phyloP scores from a whole-genome alignment of 129 eudicot species.

The Artemisia tridentata region DNA sequence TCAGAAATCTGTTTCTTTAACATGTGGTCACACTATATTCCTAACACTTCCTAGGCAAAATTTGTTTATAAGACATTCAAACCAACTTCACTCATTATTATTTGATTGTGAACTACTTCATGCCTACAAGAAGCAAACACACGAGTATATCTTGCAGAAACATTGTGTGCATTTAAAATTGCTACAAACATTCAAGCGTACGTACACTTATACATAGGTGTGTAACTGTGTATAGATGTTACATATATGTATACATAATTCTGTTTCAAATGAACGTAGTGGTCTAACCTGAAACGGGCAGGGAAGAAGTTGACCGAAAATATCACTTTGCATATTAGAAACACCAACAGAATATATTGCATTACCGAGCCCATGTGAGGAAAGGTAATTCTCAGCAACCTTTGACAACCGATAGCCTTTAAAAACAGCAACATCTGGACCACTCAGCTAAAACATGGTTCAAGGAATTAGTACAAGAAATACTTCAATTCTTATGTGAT shows the following conservation, averaged over 20 bases:
- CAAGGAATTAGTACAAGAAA: slow-evolving; percentile 2
- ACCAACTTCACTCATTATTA: background rate
- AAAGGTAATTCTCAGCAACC: slow-evolving; percentile 69
- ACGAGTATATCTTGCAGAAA: background rate
- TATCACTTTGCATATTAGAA: slow-evolving; percentile 57
- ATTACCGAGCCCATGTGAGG: slow-evolving; percentile 69
- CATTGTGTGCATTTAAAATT: background rate
- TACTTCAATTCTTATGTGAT: background rate
- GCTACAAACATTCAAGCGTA: background rate
- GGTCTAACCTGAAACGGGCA: slow-evolving; percentile 83
- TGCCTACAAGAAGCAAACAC: background rate
- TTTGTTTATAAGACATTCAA: background rate
- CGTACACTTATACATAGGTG: background rate
- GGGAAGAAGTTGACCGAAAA: slow-evolving; percentile 67
- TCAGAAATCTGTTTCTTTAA: no score
- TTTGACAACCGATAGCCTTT: slow-evolving; percentile 79
- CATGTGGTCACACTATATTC: background rate
- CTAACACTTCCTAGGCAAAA: background rate
- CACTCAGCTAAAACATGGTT: slow-evolving; percentile 47
- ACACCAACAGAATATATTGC: slow-evolving; percentile 67
- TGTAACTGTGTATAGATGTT: background rate
- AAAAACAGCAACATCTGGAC: slow-evolving; percentile 66
- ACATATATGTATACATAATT: background rate
- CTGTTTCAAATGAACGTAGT: background rate
- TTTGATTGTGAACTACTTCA: background rate